Base-by-base conservation (phyloP, 176 grass and related monocot genomes). In the Oryza rufipogon region DNA sequence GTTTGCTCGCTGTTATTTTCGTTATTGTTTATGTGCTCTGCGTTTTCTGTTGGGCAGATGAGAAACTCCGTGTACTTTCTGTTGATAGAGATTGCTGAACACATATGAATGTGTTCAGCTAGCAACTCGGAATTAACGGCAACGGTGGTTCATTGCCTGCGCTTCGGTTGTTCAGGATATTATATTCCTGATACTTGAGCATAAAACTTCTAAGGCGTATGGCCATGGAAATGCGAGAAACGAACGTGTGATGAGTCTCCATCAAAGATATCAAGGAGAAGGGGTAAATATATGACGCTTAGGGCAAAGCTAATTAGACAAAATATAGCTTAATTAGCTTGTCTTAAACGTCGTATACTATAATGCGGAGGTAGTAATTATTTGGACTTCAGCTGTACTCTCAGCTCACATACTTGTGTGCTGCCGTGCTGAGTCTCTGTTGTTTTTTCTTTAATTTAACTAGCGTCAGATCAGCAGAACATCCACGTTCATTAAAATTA, bases 61-160 rank as follows among this genome's bases (percentile, higher is more conserved):
- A 22, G 6, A 22, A 20, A n/a, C 2, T 22, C 10, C 22, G 20
- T 14, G 9, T 46, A 45, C 5, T 14, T 46, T 46, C 11, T 25
- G 38, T 12, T 19, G 39, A 45, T 3, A 5, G 70, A 44, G 70
- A 23, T 46, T 45, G 65, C 15, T 52, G 26, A 36, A 54, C 41
- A 48, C 25, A 48, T 79, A 7, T 9, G 63, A 41, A 41, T 41
- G 39, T 41, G 39, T 41, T 7, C 23, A 46, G 39, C 23, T 30
- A 12, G 45, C 45, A 80, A 8, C 46, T 54, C 52, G 19, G 45
- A 54, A 17, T 80, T 54, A 54, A 80, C 78, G 46, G 66, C 66
- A 49, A 70, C 79, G 32, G 19, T 6, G 12, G 20, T 70, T 81
- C 4, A 12, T 56, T 46, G 17, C 67, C 49, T 49, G 9, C 66